Evolutionary conservation across 352 stramenopile species (phyloP), one percentile per base, ranked within the genome.

Genomic region (Phytopythium delawarense): DNA sequence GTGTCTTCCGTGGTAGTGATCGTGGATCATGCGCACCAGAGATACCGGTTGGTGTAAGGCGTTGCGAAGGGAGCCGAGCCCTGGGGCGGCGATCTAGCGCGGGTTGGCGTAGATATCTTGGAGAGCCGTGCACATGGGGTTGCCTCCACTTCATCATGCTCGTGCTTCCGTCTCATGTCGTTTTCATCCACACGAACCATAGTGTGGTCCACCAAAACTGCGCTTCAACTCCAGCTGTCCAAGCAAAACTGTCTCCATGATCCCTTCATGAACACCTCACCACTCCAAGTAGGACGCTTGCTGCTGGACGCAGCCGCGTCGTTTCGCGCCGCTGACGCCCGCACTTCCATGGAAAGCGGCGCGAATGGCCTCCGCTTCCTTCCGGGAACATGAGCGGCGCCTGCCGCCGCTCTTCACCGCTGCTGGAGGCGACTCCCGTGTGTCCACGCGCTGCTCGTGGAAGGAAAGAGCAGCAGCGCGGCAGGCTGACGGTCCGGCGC

Each of bases 331-430:
- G 46, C 28, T 46, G 51, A 32, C 52, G n/a, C n/a, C 52, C 20
- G 52, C 34, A 21, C 52, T 58, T 58, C 52, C 52, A 46, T 45
- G 52, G 32, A 57, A 57, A 20, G n/a, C 32, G 51, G 51, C 30
- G 28, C n/a, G 51, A 35, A 21, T 7, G 18, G n/a, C 12, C 28
- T 28, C 16, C 30, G 30, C 50, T 9, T 23, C 23, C 30, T 52
- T 15, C 46, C 23, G 23, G 21, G 46, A 52, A 34, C 46, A 4
- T 7, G 13, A 5, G 23, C 46, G 3, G 35, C 35, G 8, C 35
- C 35, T 32, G 28, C 28, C 28, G 28, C 28, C 28, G 25, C 25
- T 30, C 16, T n/a, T 45, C 39, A 1, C 18, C 15, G 20, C n/a
- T 9, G 46, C 46, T 52, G 21, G 3, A 32, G 28, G 28, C 5